Base-by-base conservation (phyloP, 495 filamentous ascomycete genomes). In the Annulohypoxylon nitens region DNA sequence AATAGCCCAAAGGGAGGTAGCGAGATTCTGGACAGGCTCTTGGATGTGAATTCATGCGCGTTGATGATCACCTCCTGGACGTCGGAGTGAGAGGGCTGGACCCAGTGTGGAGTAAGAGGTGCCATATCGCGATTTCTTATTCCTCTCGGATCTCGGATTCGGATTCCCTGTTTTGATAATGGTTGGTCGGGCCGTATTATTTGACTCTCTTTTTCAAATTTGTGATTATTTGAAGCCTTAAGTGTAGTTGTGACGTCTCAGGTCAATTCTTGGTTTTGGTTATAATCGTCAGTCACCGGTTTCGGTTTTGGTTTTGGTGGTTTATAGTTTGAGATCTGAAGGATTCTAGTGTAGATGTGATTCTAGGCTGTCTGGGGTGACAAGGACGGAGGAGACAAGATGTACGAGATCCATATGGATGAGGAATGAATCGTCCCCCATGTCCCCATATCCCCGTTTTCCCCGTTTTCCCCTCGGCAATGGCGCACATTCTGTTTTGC, bases 1-100 rank as follows among this genome's bases (percentile, higher is more conserved):
- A 90, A 92, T 45, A 84, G 78, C 30, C 79, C 87, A 65, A 89
- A 91, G 4, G 91, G 87, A 9, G 90, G 88, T 4, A 93, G 84
- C 18, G 84, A 76, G 69, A 91, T 79, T 45, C 84, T 85, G 41
- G 90, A 92, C 70, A 88, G 76, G 69, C 89, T 88, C 63, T 89
- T 87, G 74, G 88, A 88, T 64, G 83, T 84, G 81, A 90, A 93
- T 67, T 82, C 81, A 70, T 68, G 75, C 59, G 79, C 78, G 71
- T 83, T 81, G 74, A 80, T 76, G 69, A 89, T 73, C 74, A 90
- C 87, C 23, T 83, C 76, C 68, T 86, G 80, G 73, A 88, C 76
- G 50, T 82, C 73, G 59, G 85, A 84, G 69, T 88, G 85, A 36
- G 86, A 87, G 53, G 86, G 87, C 69, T 85, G 86, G 9, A 66